phyloP scores from a whole-genome alignment of 2,329 filamentous ascomycete species.

The Alternaria atra region DNA sequence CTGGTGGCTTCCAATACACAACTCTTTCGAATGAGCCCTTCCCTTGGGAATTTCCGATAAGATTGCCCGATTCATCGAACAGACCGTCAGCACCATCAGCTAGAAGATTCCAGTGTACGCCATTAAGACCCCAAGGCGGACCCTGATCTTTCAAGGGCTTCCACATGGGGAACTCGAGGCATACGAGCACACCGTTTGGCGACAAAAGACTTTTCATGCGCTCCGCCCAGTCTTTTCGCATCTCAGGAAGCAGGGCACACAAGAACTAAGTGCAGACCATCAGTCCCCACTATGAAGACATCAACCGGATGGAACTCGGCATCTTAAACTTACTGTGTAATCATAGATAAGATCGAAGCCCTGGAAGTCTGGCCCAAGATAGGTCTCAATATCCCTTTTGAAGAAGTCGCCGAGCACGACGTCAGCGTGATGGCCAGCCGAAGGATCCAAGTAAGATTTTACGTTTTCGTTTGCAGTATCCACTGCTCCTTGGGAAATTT shows the following conservation, averaged over 20 bases:
- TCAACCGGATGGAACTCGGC: background rate
- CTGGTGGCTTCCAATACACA: slow-evolving; percentile 24
- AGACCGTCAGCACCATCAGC: slow-evolving; percentile 21
- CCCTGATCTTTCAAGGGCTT: slow-evolving; percentile 71
- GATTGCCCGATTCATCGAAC: slow-evolving; percentile 18
- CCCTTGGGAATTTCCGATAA: slow-evolving; percentile 5
- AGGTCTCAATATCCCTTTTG: slow-evolving; percentile 60
- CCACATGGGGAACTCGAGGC: slow-evolving; percentile 77
- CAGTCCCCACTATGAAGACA: background rate
- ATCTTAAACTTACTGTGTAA: slow-evolving; percentile 59
- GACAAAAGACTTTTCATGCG: slow-evolving; percentile 64
- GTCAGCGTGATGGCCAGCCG: slow-evolving; percentile 42
- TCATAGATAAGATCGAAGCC: slow-evolving; percentile 68
- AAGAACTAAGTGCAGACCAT: slow-evolving; percentile 58
- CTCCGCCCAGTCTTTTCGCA: slow-evolving; percentile 64
- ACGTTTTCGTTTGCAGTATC: slow-evolving; percentile 23
- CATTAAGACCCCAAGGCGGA: slow-evolving; percentile 76
- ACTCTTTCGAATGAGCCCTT: slow-evolving; percentile 20
- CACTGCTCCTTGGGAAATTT: slow-evolving; percentile 64
- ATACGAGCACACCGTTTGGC: slow-evolving; percentile 62
- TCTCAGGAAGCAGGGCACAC: slow-evolving; percentile 63
- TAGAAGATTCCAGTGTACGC: slow-evolving; percentile 26
- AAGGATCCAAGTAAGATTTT: slow-evolving; percentile 16
- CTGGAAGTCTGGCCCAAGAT: slow-evolving; percentile 36
- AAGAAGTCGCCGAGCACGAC: slow-evolving; percentile 74